Percentiles rank a stretch among this genome's conserved stretches.
phyloP scores from a whole-genome alignment of 2,329 filamentous ascomycete genomes.

The Stagonosporopsis rhizophila region DNA sequence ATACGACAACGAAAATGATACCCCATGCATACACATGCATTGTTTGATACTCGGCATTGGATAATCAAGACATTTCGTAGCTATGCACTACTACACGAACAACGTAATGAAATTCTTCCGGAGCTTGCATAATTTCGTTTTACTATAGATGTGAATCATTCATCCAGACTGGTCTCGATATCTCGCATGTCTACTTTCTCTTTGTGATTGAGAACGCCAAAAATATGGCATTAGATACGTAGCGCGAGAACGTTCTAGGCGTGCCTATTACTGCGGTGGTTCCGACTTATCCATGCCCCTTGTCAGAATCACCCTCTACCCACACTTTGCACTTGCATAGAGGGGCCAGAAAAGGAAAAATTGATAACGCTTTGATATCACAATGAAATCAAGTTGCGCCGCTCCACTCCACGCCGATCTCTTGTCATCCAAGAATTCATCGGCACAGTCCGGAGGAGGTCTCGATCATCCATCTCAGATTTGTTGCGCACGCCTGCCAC shows the following conservation, averaged over 20 bases:
- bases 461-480: neutral
- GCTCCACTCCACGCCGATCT: neutral
- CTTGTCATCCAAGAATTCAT: neutral
- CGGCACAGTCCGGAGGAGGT: neutral
- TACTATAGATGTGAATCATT: no score
- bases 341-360: neutral
- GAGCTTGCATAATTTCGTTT: neutral
- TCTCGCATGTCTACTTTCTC: conserved; percentile 1
- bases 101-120: neutral
- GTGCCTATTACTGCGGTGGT: neutral
- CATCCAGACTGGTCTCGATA: no score
- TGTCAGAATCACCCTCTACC: conserved; percentile 1
- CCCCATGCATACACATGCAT: conserved; percentile 14
- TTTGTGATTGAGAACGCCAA: neutral
- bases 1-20: conserved; percentile 18
- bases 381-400: conserved; percentile 5
- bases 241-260: conserved; percentile 9
- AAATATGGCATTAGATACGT: neutral
- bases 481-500: neutral
- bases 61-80: neutral
- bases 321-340: conserved; percentile 7
- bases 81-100: neutral
- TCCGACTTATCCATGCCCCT: conserved; percentile 17
- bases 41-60: neutral
- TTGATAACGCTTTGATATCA: conserved; percentile 13